Evolutionary conservation across 176 grass and related monocot species (phyloP).

Genomic region (Carex myosuroides): DNA sequence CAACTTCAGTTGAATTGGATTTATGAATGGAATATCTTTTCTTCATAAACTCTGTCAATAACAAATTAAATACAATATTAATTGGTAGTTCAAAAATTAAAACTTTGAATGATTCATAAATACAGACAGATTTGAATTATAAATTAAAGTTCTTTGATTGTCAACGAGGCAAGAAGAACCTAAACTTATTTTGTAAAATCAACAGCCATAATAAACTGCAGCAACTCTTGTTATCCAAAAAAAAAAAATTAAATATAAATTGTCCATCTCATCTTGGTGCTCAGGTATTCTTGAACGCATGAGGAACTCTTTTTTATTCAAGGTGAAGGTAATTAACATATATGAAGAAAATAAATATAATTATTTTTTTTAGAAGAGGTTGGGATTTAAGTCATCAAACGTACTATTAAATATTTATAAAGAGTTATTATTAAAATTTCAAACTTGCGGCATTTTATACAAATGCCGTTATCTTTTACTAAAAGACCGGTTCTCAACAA

Average conservation of each 20-base stretch:
- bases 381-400: no score
- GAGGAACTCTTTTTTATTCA: background rate
- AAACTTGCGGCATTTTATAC: no score
- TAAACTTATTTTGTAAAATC: background rate
- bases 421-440: no score
- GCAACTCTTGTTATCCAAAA: background rate
- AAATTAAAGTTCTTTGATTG: background rate
- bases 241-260: background rate
- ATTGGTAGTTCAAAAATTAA: background rate
- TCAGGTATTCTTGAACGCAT: background rate
- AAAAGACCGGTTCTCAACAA: no score
- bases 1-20: background rate
- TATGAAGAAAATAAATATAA: no score
- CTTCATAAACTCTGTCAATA: background rate
- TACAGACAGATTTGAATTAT: background rate
- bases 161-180: background rate
- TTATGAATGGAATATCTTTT: background rate
- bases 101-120: background rate
- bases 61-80: background rate
- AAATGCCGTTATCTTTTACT: no score
- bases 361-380: no score
- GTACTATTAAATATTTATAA: no score
- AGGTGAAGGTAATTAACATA: background rate
- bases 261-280: background rate
- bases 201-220: background rate